Evolutionary conservation across 2,329 filamentous ascomycete species (phyloP).

Genomic region (Keithomyces neogunnii): DNA sequence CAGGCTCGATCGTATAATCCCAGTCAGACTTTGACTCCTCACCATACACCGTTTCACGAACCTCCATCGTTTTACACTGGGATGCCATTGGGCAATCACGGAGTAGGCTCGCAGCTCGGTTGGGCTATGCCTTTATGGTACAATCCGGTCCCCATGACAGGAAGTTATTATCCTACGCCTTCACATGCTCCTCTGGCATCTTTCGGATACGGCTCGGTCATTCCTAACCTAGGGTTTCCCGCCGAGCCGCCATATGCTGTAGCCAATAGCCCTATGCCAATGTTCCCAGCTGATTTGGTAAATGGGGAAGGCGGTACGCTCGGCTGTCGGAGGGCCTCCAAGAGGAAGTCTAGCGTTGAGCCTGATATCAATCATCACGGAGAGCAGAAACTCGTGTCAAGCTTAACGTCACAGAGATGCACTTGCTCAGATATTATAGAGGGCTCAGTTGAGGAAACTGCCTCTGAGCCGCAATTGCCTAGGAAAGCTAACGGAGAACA

Average conservation of each 20-base stretch:
- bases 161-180: conserved; percentile 4
- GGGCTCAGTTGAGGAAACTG: neutral
- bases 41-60: neutral
- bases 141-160: conserved; percentile 4
- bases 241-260: neutral
- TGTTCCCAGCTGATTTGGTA: neutral
- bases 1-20: neutral
- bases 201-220: neutral
- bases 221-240: neutral
- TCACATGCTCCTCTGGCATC: neutral
- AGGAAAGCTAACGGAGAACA: neutral
- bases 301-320: neutral
- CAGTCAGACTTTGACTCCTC: neutral
- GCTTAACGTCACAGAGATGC: neutral
- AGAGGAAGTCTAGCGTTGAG: neutral
- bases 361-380: neutral
- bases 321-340: neutral
- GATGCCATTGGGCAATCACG: neutral
- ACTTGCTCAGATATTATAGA: neutral
- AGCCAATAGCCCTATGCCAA: neutral
- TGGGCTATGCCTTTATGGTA: conserved; percentile 5
- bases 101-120: neutral
- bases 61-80: neutral
- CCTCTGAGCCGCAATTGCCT: too few species aligned
- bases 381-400: neutral